Evolutionary conservation across 228 moss, liverwort and hornwort species (phyloP).

Genomic region (Sphagnum fallax): DNA sequence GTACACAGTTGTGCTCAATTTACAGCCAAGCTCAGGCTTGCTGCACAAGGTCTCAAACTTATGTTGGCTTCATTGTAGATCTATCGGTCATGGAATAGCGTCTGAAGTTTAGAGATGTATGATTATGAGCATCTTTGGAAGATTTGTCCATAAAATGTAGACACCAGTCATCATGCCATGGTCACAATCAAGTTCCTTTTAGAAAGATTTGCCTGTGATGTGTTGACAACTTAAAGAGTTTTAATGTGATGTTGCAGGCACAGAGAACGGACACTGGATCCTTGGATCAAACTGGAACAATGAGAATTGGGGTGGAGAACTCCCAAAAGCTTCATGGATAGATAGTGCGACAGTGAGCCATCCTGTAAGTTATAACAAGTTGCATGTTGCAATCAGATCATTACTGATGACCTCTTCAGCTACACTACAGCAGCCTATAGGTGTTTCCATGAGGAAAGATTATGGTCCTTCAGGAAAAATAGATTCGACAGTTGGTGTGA

Average conservation of each 20-base stretch:
- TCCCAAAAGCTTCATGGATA: slow-evolving; percentile 79
- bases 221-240: not conserved
- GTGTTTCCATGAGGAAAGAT: too few relatives aligned
- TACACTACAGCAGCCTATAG: too few relatives aligned
- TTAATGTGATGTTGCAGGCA: slow-evolving; percentile 19
- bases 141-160: too few relatives aligned
- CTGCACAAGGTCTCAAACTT: slow-evolving; percentile 33
- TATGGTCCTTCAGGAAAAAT: too few relatives aligned
- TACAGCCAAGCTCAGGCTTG: slow-evolving; percentile 35
- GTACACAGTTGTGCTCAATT: slow-evolving; percentile 56
- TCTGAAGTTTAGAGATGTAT: too few relatives aligned
- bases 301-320: slow-evolving; percentile 74
- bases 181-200: not conserved
- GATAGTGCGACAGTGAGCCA: slow-evolving; percentile 53
- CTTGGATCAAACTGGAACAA: slow-evolving; percentile 70
- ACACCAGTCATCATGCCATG: not conserved
- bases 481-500: too few relatives aligned
- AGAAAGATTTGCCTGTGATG: not conserved
- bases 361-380: slow-evolving; percentile 38
- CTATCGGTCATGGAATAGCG: too few relatives aligned
- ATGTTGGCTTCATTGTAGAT: not conserved
- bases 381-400: too few relatives aligned
- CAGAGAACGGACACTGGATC: slow-evolving; percentile 64
- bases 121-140: too few relatives aligned
- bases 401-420: too few relatives aligned